Evolutionary conservation across 495 filamentous ascomycete genomes (phyloP), one percentile per base, ranked within the genome.

Genomic region (Xylaria longipes): DNA sequence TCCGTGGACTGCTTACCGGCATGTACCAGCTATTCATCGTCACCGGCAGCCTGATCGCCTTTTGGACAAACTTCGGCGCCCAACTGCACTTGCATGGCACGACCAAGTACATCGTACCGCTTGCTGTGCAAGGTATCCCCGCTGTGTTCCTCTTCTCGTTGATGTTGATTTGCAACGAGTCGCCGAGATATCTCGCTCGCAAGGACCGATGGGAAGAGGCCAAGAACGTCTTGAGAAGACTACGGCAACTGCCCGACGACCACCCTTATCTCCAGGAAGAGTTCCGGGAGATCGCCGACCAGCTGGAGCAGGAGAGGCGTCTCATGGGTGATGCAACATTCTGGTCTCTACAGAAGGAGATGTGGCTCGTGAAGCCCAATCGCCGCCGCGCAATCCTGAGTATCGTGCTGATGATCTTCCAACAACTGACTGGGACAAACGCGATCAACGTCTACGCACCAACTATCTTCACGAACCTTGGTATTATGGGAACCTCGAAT

Each of bases 371-470:
- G 71, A 79, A 82, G 8, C 86, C 88, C 0, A 92, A 92, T 80
- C 82, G 90, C 57, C 90, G 91, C 72, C 86, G 90, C 8, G 89
- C 84, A 1, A 78, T 92, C 58, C 80, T 88, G 62, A 87, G 84
- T 43, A 86, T 90, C 72, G 79, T 85, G 41, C 84, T 93, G 52
- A 92, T 92, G 90, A 72, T 92, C 72, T 92, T 89, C 80, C 91
- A 93, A 80, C 90, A 92, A 75, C 89, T 90, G 88, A 91, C 89
- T 0, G 89, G 86, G 20, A 89, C 87, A 20, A 91, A 91, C 72
- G 88, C 82, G 17, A 82, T 82, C 74, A 93, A 93, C 77, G 91
- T 92, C 77, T 93, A 92, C 77, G 89, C 90, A 5, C 92, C 92
- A 0, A 86, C 88, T 57, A 94, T 95, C 75, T 94, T 94, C 84